Evolutionary conservation across 495 filamentous ascomycete species (phyloP).

Genomic region (Neurospora discreta): DNA sequence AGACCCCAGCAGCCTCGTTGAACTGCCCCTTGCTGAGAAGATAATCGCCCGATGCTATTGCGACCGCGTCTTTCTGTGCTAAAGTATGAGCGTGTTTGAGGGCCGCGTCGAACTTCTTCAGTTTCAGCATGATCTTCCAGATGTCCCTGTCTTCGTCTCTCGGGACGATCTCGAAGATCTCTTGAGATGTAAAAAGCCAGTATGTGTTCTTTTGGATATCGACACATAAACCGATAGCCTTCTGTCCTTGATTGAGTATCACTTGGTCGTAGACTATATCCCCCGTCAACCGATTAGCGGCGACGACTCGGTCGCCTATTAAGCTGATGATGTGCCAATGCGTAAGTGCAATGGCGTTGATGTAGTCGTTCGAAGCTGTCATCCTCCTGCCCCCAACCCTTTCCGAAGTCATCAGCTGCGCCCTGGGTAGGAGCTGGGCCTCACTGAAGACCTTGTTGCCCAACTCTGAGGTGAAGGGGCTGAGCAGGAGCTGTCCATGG

Average conservation of each 20-base stretch:
- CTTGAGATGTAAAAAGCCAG: constrained; percentile 83
- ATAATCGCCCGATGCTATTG: constrained; percentile 81
- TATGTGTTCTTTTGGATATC: constrained; percentile 91
- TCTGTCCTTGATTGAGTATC: constrained; percentile 71
- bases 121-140: constrained; percentile 81
- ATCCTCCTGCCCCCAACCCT: constrained; percentile 46
- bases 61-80: constrained; percentile 76
- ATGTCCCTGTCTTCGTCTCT: constrained; percentile 85
- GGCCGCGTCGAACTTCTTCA: constrained; percentile 78
- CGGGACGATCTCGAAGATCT: constrained; percentile 88
- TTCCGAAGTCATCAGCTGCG: constrained; percentile 57
- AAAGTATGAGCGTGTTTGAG: constrained; percentile 63
- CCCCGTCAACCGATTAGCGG: constrained; percentile 75
- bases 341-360: constrained; percentile 73
- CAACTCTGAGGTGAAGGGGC: constrained; percentile 40
- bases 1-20: constrained; percentile 75
- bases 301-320: constrained; percentile 69
- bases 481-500: constrained; percentile 60
- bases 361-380: constrained; percentile 48
- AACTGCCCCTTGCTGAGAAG: constrained; percentile 69
- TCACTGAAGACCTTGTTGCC: constrained; percentile 56
- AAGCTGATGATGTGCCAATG: constrained; percentile 90
- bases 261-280: constrained; percentile 74
- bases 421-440: constrained; percentile 62
- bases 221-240: constrained; percentile 65